Conservation (phyloP, 805 yeast genomes). For the Kodamaea neixiangensis region DNA sequence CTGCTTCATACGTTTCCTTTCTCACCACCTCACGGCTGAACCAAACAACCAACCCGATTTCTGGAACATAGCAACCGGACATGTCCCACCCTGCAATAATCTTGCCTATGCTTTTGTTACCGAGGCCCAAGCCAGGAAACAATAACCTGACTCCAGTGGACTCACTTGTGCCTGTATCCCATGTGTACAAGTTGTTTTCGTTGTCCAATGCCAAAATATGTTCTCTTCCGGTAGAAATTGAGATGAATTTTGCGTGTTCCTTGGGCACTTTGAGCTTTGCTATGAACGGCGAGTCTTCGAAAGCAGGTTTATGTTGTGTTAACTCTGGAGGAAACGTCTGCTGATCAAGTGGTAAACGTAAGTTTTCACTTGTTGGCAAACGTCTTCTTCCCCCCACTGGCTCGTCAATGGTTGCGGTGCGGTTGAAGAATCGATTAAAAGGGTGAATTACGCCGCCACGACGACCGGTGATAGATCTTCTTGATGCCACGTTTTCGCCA, state of each 20-base stretch:
- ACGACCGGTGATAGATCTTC: not conserved
- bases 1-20: constrained; percentile 19
- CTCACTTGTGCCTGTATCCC: constrained; percentile 52
- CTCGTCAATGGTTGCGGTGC: not conserved
- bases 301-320: not conserved
- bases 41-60: constrained; percentile 64
- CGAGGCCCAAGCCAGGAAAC: constrained; percentile 32
- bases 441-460: constrained; percentile 2
- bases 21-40: constrained; percentile 28
- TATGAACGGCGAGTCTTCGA: constrained; percentile 21
- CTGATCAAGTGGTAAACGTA: constrained; percentile 25
- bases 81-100: constrained; percentile 70
- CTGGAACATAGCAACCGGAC: constrained; percentile 49
- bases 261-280: constrained; percentile 23
- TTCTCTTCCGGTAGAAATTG: constrained; percentile 62
- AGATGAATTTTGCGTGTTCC: constrained; percentile 36
- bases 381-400: constrained; percentile 13
- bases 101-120: constrained; percentile 35
- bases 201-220: constrained; percentile 64
- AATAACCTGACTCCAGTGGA: constrained; percentile 45
- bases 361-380: constrained; percentile 19
- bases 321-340: constrained; percentile 16
- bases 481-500: not conserved
- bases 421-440: constrained; percentile 25
- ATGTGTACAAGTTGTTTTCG: constrained; percentile 51